A percentile compares a stretch with the other conserved stretches of the same genome.
phyloP scores from a whole-genome alignment of 2,329 filamentous ascomycete genomes.

The Aspergillus bombycis region DNA sequence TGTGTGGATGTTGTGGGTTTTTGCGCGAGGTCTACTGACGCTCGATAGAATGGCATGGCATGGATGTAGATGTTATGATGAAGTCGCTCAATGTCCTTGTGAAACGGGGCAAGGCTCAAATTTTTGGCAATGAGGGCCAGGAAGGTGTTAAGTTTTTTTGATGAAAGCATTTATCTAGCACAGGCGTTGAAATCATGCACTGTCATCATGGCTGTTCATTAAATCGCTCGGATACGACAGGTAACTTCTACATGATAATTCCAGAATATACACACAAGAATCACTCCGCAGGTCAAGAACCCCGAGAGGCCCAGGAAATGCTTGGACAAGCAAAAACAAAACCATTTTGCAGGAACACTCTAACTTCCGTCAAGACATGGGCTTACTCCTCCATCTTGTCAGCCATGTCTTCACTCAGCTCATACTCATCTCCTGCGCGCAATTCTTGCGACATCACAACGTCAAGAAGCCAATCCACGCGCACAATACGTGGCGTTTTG shows the following conservation, averaged over 20 bases:
- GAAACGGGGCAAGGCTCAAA: constrained; percentile 87
- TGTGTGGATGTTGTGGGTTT: not conserved
- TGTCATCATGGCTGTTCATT: not conserved
- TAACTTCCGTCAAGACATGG: not conserved
- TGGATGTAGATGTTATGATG: constrained; percentile 79
- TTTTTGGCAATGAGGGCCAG: constrained; percentile 87
- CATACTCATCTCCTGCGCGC: constrained; percentile 66
- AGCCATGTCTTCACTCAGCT: constrained; percentile 38
- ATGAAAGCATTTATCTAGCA: constrained; percentile 29
- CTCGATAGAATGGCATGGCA: constrained; percentile 75
- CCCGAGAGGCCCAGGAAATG: not conserved
- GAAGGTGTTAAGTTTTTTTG: constrained; percentile 97
- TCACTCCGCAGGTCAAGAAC: not conserved
- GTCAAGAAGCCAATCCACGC: constrained; percentile 85
- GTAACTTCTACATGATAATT: constrained; percentile 2
- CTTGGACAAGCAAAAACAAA: not conserved
- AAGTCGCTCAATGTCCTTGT: constrained; percentile 80
- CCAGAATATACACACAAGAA: constrained; percentile 8
- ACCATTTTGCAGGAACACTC: not conserved
- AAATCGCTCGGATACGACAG: not conserved
- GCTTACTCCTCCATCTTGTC: constrained; percentile 25
- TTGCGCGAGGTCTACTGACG: not conserved
- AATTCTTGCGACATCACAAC: constrained; percentile 87
- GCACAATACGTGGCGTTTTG: constrained; percentile 79
- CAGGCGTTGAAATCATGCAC: constrained; percentile 4